phyloP scores from a whole-genome alignment of 2,329 filamentous ascomycete genomes.

The Macrophomina pseudophaseolina region DNA sequence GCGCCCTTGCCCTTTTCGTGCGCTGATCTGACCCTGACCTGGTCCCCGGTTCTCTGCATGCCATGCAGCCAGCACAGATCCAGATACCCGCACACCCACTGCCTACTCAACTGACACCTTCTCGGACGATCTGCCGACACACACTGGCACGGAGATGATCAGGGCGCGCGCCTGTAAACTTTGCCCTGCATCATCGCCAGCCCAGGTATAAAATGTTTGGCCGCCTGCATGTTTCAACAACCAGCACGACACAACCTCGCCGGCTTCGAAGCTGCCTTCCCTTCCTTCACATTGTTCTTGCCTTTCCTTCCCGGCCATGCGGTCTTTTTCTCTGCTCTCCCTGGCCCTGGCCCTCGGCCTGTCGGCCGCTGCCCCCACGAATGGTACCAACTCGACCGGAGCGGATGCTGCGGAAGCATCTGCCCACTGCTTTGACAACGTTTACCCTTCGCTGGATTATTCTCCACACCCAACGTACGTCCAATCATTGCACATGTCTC shows the following conservation, averaged over 20 bases:
- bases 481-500: background rate
- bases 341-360: background rate
- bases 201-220: background rate
- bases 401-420: background rate
- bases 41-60: constrained; percentile 8
- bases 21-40: background rate
- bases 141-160: constrained; percentile 6
- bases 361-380: background rate
- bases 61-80: background rate
- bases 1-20: background rate
- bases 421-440: background rate
- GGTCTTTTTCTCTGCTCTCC: background rate
- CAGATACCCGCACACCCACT: background rate
- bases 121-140: constrained; percentile 8
- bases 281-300: background rate
- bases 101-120: background rate
- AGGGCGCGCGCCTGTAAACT: background rate
- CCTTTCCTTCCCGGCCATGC: background rate
- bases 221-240: background rate
- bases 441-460: constrained; percentile 1
- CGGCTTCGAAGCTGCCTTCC: background rate
- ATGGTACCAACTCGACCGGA: background rate
- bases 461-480: constrained; percentile 2
- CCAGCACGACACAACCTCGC: background rate
- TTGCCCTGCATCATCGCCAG: background rate